Percentiles rank a stretch among this genome's conserved stretches.
Conservation (phyloP, 2,329 filamentous ascomycete genomes). For the Aurifilum marmelostoma region DNA sequence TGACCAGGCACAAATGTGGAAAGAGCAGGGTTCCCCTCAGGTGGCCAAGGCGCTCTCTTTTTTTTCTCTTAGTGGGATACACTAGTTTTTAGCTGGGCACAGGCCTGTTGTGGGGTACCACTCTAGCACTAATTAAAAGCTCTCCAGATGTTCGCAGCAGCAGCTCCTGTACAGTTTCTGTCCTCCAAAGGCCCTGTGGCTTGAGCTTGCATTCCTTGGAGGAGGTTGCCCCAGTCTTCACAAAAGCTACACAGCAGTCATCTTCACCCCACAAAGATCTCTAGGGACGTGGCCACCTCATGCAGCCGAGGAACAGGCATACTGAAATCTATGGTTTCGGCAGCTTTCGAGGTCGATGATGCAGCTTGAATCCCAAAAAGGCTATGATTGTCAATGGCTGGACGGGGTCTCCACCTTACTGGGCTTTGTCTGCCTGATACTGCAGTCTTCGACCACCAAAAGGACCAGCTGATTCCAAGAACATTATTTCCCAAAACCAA, state of each 20-base stretch:
- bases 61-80: conserved; percentile 1
- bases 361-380: neutral
- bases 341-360: conserved; percentile 1
- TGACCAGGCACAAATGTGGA: conserved; percentile 17
- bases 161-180: neutral
- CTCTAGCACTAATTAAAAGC: neutral
- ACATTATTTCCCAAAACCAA: too few relatives aligned
- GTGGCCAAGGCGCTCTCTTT: neutral
- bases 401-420: neutral
- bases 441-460: neutral
- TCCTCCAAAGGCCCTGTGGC: neutral
- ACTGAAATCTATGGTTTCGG: neutral
- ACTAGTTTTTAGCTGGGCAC: neutral
- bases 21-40: conserved; percentile 16
- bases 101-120: neutral
- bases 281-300: neutral
- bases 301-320: neutral
- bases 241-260: neutral
- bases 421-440: neutral
- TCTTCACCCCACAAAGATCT: neutral
- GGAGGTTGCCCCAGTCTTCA: neutral
- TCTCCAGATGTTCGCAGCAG: conserved; percentile 1
- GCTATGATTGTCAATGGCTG: neutral
- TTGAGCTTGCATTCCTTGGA: neutral
- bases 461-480: too few relatives aligned